These are phyloP conservation scores for Tulasnella calospora DNA, from an alignment of 768 basidiomycete species.

Conservation along the genomic window DNA sequence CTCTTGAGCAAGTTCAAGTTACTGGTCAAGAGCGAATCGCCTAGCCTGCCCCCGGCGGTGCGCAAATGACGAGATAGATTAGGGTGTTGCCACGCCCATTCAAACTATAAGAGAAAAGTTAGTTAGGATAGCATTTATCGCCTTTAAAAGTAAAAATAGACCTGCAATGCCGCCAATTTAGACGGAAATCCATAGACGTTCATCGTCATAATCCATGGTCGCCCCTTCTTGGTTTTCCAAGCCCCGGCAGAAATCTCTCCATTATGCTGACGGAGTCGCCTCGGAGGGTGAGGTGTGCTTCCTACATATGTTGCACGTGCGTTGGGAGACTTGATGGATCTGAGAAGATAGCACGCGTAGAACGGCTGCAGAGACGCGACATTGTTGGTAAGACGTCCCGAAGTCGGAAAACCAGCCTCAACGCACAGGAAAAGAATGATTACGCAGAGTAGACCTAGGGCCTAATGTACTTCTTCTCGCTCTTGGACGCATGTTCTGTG, in stretches of 20 bases:
- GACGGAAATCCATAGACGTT: conserved; percentile 81
- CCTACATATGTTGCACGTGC: conserved; percentile 66
- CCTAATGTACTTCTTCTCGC: not conserved
- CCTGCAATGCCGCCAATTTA: conserved; percentile 66
- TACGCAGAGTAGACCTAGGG: conserved; percentile 32
- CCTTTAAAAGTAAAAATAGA: conserved; percentile 62
- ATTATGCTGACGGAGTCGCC: conserved; percentile 64
- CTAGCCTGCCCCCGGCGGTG: conserved; percentile 16
- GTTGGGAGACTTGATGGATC: conserved; percentile 53
- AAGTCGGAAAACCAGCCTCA: not conserved
- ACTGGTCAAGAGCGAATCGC: conserved; percentile 17
- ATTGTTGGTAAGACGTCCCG: not conserved
- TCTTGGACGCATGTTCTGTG: conserved; percentile 3
- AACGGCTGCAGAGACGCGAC: conserved; percentile 40
- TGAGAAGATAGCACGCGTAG: conserved; percentile 80
- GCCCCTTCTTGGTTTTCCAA: conserved; percentile 52
- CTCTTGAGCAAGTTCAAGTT: conserved; percentile 25
- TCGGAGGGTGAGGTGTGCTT: conserved; percentile 62
- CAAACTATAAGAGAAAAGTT: conserved; percentile 34
- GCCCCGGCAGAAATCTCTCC: conserved; percentile 70
- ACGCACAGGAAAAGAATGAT: conserved; percentile 47
- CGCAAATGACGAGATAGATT: conserved; percentile 21
- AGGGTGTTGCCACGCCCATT: conserved; percentile 6
- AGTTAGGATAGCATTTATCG: not conserved
- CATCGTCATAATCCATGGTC: conserved; percentile 83